Base-by-base conservation (phyloP, 495 filamentous ascomycete genomes). In the Penicillium antarcticum region DNA sequence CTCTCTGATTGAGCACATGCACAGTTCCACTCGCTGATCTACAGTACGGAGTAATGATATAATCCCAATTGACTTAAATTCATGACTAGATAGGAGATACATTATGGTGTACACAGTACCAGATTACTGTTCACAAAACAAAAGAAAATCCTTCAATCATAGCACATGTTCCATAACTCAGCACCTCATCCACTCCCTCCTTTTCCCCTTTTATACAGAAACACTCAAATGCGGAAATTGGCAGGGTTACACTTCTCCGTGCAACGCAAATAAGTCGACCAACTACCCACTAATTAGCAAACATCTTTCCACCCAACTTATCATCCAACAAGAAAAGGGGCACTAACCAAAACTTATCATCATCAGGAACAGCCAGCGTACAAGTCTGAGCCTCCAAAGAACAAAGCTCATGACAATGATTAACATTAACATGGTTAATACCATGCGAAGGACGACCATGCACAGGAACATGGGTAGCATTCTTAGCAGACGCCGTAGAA, bases 341-440 rank as follows among this genome's bases (percentile, higher is more conserved):
- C n/a, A 23, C 61, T 53, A 44, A 69, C 67, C 67, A 70, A 34
- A 56, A 68, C 24, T 46, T 37, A 38, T 68, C 57, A 41, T 67
- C 65, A 12, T 65, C 42, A 0, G 67, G 65, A 14, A 65, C 42
- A 17, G 65, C 63, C 50, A 67, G 42, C 3, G 52, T 57, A 38
- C 65, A 70, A 7, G 63, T 55, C 45, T 67, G 57, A 4, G 61
- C 42, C 32, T 53, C 42, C 40, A 70, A 37, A 7, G 60, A 63
- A 31, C 67, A 70, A 37, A 66, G 12, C 38, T 64, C 60, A n/a
- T 56, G 41, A 41, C 67, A 68, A 26, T 55, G 55, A 37, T 60
- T 58, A 42, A 61, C 42, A 14, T 56, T 57, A 2, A 52, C 42
- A 9, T 53, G 47, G 29, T 53, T 51, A 8, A 52, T 41, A 18